Evolutionary conservation across 306 rosid genomes (phyloP), one percentile per base, ranked within the genome.

Genomic region (Sicyos baderoa): DNA sequence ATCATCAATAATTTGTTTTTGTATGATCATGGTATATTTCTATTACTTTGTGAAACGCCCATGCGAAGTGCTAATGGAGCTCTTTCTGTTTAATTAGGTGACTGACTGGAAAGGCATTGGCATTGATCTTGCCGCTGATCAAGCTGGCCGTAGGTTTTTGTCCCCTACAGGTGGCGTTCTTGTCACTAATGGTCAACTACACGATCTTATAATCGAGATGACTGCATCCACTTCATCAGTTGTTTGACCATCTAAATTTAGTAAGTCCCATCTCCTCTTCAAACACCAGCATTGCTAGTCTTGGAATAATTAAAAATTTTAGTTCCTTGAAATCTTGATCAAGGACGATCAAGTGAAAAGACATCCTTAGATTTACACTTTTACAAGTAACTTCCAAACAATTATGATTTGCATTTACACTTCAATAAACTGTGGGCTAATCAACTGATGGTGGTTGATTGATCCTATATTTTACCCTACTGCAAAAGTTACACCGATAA

Each of bases 61-160:
- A 11, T 19, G 17, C 19, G 79, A 71, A 18, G 54, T 61, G 52
- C 14, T 51, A 62, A 61, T 58, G 75, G 72, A 65, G 64, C 65
- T 53, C 22, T 35, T 37, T 73, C 40, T 58, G 54, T 62, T 56
- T 73, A 71, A 82, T 72, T 80, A 92, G 96, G 88, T 82, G 55
- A 83, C 88, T 51, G 96, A 89, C 80, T 87, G 98, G 96, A 47
- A 76, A 42, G 96, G 96, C n/a, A 76, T 72, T 13, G 84, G 83
- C 32, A 70, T 92, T 70, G 88, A 89, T 78, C 86, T 92, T 35
- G 85, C 93, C 11, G 96, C 83, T 6, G 96, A 92, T 79, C 58
- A 79, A 83, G 62, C 3, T 58, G 82, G 85, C 17, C 75, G 95
- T 78, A 72, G 95, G 81, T 74, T 68, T 80, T 82, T 92, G 76